A percentile compares a stretch with the other conserved stretches of the same genome.
Conservation (phyloP, 2,329 filamentous ascomycete species). For the Scedosporium aurantiacum region DNA sequence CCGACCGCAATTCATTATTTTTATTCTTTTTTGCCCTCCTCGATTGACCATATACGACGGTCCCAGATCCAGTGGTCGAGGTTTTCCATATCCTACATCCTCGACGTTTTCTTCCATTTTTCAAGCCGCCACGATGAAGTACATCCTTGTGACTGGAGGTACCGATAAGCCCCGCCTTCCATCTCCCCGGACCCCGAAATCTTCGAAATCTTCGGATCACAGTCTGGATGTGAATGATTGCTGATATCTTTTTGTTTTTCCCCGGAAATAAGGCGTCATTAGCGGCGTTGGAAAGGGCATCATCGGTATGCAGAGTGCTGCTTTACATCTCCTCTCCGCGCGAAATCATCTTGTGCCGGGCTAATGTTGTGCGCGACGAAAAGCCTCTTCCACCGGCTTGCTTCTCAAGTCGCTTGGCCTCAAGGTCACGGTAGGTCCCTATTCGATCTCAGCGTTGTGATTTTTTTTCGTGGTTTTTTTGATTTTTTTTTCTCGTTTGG, state of each 20-base stretch:
- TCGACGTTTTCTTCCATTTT: not conserved
- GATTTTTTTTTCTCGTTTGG: slow-evolving; percentile 65
- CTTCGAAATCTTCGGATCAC: slow-evolving; percentile 21
- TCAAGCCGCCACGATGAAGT: slow-evolving; percentile 52
- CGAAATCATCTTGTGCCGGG: slow-evolving; percentile 5
- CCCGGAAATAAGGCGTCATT: slow-evolving; percentile 21
- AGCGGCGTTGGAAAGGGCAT: slow-evolving; percentile 37
- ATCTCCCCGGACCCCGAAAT: not conserved
- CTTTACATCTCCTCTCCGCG: not conserved
- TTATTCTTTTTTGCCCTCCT: not conserved
- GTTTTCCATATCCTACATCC: not conserved
- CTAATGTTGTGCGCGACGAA: slow-evolving; percentile 15
- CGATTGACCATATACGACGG: not conserved
- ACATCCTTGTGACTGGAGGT: slow-evolving; percentile 73
- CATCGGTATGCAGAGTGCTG: slow-evolving; percentile 8
- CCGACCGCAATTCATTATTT: not conserved
- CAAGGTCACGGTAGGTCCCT: slow-evolving; percentile 50
- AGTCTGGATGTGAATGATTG: slow-evolving; percentile 11
- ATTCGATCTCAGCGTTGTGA: slow-evolving; percentile 8
- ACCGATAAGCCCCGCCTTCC: slow-evolving; percentile 11
- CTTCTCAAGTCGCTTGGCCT: slow-evolving; percentile 60
- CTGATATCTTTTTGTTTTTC: not conserved
- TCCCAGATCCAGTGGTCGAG: not conserved
- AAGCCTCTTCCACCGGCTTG: slow-evolving; percentile 58
- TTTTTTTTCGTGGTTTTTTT: slow-evolving; percentile 53